phyloP scores from a whole-genome alignment of 2,329 filamentous ascomycete genomes.

The Colletotrichum sp. region DNA sequence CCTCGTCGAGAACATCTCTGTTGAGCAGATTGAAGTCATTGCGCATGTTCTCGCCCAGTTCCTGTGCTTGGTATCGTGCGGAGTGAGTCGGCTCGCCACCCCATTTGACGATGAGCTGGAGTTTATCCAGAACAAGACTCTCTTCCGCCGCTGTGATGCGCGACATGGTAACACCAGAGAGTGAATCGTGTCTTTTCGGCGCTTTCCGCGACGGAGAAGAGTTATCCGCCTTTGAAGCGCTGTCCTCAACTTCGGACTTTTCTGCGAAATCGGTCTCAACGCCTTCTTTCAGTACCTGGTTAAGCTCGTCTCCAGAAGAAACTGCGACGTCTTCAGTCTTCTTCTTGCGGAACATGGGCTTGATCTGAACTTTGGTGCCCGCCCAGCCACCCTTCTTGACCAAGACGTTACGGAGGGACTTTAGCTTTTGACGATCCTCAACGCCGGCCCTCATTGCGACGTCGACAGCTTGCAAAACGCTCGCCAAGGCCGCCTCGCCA shows the following conservation, averaged over 20 bases:
- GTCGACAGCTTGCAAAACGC: constrained; percentile 88
- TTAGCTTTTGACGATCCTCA: constrained; percentile 89
- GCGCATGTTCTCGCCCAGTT: constrained; percentile 93
- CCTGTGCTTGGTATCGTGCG: constrained; percentile 93
- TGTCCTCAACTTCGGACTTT: constrained; percentile 12
- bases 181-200: constrained; percentile 77
- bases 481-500: constrained; percentile 85
- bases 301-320: constrained; percentile 33
- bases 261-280: constrained; percentile 27
- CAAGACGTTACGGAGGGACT: constrained; percentile 81
- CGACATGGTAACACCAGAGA: constrained; percentile 90
- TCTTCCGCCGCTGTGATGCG: constrained; percentile 94
- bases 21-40: constrained; percentile 95
- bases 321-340: constrained; percentile 63
- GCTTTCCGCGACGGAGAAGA: constrained; percentile 37
- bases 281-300: constrained; percentile 34
- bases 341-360: constrained; percentile 96
- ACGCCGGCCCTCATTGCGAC: constrained; percentile 77
- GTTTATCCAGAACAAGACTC: constrained; percentile 90
- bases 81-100: constrained; percentile 98
- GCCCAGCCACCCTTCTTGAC: constrained; percentile 93
- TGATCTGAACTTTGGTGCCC: constrained; percentile 98
- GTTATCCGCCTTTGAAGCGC: constrained; percentile 10
- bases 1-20: constrained; percentile 87
- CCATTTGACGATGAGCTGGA: constrained; percentile 99